Evolutionary conservation across 345 rosid genomes (phyloP), one percentile per base, ranked within the genome.

Genomic region (Eucalyptus cloeziana): DNA sequence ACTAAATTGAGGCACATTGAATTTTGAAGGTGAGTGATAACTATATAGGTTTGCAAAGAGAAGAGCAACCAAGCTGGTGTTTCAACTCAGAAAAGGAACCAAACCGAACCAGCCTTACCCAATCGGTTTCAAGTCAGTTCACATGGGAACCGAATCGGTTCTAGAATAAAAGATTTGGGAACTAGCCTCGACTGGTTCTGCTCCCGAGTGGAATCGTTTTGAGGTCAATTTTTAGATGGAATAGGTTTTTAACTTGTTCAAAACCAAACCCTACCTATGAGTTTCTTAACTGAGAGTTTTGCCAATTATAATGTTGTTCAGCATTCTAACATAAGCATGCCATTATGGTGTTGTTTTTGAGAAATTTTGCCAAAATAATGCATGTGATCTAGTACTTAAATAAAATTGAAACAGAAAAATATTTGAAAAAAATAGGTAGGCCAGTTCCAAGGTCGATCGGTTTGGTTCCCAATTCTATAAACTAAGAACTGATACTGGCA

Each of bases 361-460:
- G 83, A 37, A 76, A 76, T 76, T 40, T 37, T 21, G 14, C 47
- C 47, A 37, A 76, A 76, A 76, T 76, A 76, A 76, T 40, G 85
- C 47, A 21, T 76, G 13, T 22, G 30, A 40, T 76, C 47, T 76
- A 21, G 85, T 19, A 40, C 43, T 76, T 22, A 76, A 76, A 40
- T 22, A 40, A 76, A 76, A 76, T 40, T 40, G 16, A 76, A 6
- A 76, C 47, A 21, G 1, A 71, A 76, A 76, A 76, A 25, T 21
- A 21, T 40, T 10, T 1, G 25, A 71, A 71, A 37, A 37, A 71
- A 10, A 67, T 76, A 76, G 83, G 25, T 3, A 19, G 30, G 30
- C 15, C 14, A 21, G 2, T 21, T 40, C 24, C 44, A 69, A 33
- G 4, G 25, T 33, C 15, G 0, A 37, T 1, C 27, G 1, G 3